Conservation (phyloP, 1,284 basidiomycete genomes). For the Fomitopsis betulina region DNA sequence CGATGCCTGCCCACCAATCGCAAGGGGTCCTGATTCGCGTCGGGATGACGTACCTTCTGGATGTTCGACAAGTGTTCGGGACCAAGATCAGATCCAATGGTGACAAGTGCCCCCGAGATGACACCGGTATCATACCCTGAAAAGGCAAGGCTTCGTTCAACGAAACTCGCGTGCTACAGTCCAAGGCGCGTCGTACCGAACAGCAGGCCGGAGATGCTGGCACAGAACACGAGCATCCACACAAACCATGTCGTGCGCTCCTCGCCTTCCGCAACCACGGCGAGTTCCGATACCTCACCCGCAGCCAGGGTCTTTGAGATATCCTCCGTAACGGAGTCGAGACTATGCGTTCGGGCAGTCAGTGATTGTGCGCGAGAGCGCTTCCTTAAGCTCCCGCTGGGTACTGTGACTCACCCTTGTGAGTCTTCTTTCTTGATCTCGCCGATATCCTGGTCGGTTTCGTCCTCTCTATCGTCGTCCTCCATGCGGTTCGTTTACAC, state of each 20-base stretch:
- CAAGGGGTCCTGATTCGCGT: too few species aligned
- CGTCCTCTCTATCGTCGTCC: not conserved
- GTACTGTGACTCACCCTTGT: conserved; percentile 3
- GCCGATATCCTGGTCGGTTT: not conserved
- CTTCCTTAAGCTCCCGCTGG: not conserved
- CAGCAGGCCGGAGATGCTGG: conserved; percentile 70
- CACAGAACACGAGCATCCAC: conserved; percentile 63
- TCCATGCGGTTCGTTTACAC: not conserved
- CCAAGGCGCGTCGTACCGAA: conserved; percentile 51
- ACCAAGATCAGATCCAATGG: conserved; percentile 67
- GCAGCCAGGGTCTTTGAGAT: conserved; percentile 23
- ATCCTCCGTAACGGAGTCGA: conserved; percentile 20
- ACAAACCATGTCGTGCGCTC: conserved; percentile 67
- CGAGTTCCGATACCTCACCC: conserved; percentile 57
- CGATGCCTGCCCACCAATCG: too few species aligned
- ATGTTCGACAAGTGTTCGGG: conserved; percentile 50
- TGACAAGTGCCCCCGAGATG: conserved; percentile 73
- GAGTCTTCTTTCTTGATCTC: not conserved
- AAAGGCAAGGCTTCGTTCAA: not conserved
- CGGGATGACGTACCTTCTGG: conserved; percentile 49
- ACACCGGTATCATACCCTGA: conserved; percentile 79
- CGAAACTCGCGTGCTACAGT: not conserved
- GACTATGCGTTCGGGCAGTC: conserved; percentile 10
- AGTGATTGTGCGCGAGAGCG: not conserved
- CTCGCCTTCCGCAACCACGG: conserved; percentile 64